Base-by-base conservation (phyloP, 306 rosid genomes). In the Cucurbita ficifolia region DNA sequence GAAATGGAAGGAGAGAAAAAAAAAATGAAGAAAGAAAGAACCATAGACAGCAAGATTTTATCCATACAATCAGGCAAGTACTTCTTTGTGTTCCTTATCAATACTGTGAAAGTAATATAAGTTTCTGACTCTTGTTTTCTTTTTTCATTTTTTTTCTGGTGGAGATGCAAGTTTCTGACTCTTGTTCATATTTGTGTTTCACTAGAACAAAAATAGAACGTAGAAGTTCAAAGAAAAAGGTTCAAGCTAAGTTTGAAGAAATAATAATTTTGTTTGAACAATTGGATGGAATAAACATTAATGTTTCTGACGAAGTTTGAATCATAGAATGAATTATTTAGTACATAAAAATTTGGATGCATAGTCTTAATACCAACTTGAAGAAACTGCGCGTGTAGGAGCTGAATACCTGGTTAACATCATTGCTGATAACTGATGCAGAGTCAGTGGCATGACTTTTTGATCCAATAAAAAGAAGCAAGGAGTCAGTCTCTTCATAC, bases 401-500 rank as follows among this genome's bases (percentile, higher is more conserved):
- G 78, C 75, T 72, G 29, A 73, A 60, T 87, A 90, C 98, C 97
- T 93, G 98, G 76, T 79, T 73, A 79, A 90, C 74, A 50, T 83
- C 81, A 79, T 85, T 77, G 59, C 75, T 63, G 72, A 76, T 72
- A 72, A 80, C 78, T 33, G 60, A 79, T 24, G 63, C 63, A 76
- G 68, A 67, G 73, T 61, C 82, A 77, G 79, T 75, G 79, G 79
- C 83, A 64, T 74, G 78, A 68, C 80, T 77, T 79, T 80, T 77
- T 54, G 80, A 83, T 69, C 94, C 92, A 83, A 90, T 77, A 75
- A 93, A 88, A 8, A 93, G 79, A 77, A 88, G 93, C 12, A 93
- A 81, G 43, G 98, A 88, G 75, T 93, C 97, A 2, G 89, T 83
- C 85, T 93, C 98, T 84, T 93, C 96, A 57, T 84, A 83, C 10